Percentiles rank a stretch among this genome's conserved stretches.
Evolutionary conservation across 768 basidiomycete genomes (phyloP).

Genomic region (Rhizopogon rudus): DNA sequence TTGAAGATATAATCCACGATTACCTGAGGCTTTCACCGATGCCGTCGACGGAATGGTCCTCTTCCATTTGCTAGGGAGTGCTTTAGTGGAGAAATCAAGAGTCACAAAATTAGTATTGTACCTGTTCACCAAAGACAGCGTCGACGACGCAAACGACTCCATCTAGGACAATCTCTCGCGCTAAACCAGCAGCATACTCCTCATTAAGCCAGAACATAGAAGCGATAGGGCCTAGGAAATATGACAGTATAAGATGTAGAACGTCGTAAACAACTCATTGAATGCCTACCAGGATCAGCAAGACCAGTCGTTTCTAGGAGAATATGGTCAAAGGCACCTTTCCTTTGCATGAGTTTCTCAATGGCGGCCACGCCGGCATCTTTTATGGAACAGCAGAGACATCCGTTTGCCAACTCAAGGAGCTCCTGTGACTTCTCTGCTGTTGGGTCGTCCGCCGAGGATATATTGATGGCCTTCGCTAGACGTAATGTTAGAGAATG

Average conservation of each 20-base stretch:
- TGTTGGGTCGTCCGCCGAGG: slow-evolving; percentile 57
- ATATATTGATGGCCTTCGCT: slow-evolving; percentile 87
- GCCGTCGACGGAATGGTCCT: slow-evolving; percentile 60
- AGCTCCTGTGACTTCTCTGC: slow-evolving; percentile 76
- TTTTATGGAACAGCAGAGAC: slow-evolving; percentile 97
- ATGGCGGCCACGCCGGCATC: slow-evolving; percentile 92
- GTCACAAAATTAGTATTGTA: slow-evolving; percentile 15
- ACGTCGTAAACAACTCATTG: background rate
- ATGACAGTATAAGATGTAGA: background rate
- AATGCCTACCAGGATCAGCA: slow-evolving; percentile 78
- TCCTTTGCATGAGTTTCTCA: slow-evolving; percentile 82
- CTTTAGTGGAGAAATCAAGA: background rate
- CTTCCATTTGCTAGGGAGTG: slow-evolving; percentile 74
- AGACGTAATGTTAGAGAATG: slow-evolving; percentile 4
- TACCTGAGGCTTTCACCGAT: slow-evolving; percentile 81
- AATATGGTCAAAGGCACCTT: slow-evolving; percentile 92
- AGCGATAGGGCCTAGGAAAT: slow-evolving; percentile 67
- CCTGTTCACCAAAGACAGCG: slow-evolving; percentile 71
- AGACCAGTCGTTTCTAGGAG: slow-evolving; percentile 93
- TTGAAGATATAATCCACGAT: slow-evolving; percentile 7
- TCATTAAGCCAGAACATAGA: slow-evolving; percentile 87
- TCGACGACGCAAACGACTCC: slow-evolving; percentile 93
- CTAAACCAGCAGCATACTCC: slow-evolving; percentile 65
- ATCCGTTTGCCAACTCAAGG: slow-evolving; percentile 92
- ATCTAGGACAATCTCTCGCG: slow-evolving; percentile 71